Base-by-base conservation (phyloP, 129 eudicot genomes). In the Ambrosia artemisiifolia region DNA sequence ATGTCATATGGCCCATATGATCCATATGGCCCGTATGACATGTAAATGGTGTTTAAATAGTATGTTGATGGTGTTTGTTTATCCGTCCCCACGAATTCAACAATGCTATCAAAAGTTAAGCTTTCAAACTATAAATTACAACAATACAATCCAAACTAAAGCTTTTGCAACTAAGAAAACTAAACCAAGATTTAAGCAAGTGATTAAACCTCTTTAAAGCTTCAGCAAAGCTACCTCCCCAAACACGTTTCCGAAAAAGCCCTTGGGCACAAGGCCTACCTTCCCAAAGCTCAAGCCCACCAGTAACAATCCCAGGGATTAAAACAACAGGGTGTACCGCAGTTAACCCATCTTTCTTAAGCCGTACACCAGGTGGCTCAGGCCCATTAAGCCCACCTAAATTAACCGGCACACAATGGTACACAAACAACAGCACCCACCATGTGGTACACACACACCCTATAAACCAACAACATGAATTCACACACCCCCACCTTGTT, bases 221-320 rank as follows among this genome's bases (percentile, higher is more conserved):
- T 69, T 89, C 83, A 8, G 91, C 68, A 75, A 89, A 89, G 80
- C 98, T 85, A 73, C 98, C 98, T 5, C 89, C 98, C 96, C 98
- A 92, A n/a, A 92, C 85, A 8, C 95, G 84, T 82, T 80, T 84
- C 30, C 98, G 85, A 46, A 92, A 92, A 18, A 92, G 86, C 19
- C 91, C 92, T 1, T 87, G 85, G 5, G 95, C 63, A 78, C 98
- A 92, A 67, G 98, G 91, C 83, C 76, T 83, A 14, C 98, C 98
- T 78, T 92, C 96, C 98, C 98, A 89, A 12, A 92, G 91, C 95
- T 92, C 98, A 61, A 92, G 96, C 30, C 98, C 96, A 34, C 96
- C 96, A 11, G 98, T 89, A 54, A 92, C 88, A 70, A 92, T 89
- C 77, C 98, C 98, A 50, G 98, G 98, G 70, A 92, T 87, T 71